Base-by-base conservation (phyloP, 345 rosid genomes). In the Clarkia xantiana region DNA sequence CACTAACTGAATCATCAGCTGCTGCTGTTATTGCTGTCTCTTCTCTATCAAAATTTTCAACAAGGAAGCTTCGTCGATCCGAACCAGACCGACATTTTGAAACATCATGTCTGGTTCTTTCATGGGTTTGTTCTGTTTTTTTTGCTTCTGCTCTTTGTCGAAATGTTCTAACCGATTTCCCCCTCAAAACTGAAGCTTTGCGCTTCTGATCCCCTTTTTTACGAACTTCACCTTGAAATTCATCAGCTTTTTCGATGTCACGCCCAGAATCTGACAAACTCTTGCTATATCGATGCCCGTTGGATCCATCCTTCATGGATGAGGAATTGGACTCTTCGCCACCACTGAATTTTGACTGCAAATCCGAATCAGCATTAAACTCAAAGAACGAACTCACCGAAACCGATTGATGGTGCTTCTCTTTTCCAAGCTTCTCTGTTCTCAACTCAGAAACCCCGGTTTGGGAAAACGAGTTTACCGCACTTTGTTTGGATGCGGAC, bases 101-200 rank as follows among this genome's bases (percentile, higher is more conserved):
- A 25, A 18, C 11, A 49, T 42, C 45, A 2, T 42, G 69, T n/a
- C 20, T 18, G 45, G 34, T 41, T 20, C 57, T 69, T 58, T 51
- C 66, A 23, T 47, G 43, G 45, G 42, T 57, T 42, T 68, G 76
- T 44, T 66, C 75, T 10, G 23, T 53, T 47, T 51, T 55, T 25
- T 58, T 58, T 38, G 59, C 45, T 57, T 65, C 67, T 15, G 59
- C 62, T 56, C 68, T 44, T 17, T 71, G 47, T 66, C 81, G 73
- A 53, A 73, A 51, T 44, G 84, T 82, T 65, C 94, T 70, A 15
- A 85, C 95, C 0, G 90, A 85, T 55, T 71, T 85, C 47, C 83
- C 97, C 61, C 78, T 70, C 1, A 53, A 43, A 43, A 29, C 7
- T 7, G 71, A 55, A 58, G 67, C 47, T 59, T 72, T 84, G 36